Conservation (phyloP, 257 asterid genomes). For the Gentiana macrophylla region DNA sequence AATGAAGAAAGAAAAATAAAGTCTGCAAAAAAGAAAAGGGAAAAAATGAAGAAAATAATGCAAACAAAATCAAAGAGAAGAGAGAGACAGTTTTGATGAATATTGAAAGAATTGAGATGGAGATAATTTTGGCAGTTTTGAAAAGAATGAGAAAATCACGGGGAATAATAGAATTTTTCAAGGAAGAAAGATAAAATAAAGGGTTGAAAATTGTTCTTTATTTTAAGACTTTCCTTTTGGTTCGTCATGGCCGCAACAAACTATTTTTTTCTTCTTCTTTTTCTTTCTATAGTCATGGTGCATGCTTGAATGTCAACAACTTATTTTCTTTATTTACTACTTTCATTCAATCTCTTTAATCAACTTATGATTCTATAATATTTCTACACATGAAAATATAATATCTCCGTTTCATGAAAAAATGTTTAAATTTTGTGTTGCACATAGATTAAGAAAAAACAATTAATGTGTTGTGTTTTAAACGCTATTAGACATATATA, state of each 20-base stretch:
- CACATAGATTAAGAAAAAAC: too few species aligned
- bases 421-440: too few species aligned
- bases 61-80: neutral
- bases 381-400: too few species aligned
- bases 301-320: constrained; percentile 9
- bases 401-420: too few species aligned
- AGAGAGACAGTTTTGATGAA: constrained; percentile 7
- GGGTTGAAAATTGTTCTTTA: constrained; percentile 7
- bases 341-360: too few species aligned
- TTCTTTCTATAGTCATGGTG: constrained; percentile 1
- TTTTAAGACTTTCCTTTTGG: neutral
- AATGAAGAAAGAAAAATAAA: neutral
- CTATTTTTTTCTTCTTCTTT: constrained; percentile 6
- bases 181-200: constrained; percentile 7
- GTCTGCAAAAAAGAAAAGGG: neutral
- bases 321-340: too few species aligned
- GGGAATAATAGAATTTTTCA: constrained; percentile 10
- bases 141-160: constrained; percentile 11
- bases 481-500: too few species aligned
- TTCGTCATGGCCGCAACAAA: constrained; percentile 26
- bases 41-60: neutral
- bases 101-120: constrained; percentile 5
- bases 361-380: too few species aligned
- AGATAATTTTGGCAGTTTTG: constrained; percentile 3
- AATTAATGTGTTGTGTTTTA: too few species aligned